Base-by-base conservation (phyloP, 2,329 filamentous ascomycete genomes). In the Verticillium isaacii region DNA sequence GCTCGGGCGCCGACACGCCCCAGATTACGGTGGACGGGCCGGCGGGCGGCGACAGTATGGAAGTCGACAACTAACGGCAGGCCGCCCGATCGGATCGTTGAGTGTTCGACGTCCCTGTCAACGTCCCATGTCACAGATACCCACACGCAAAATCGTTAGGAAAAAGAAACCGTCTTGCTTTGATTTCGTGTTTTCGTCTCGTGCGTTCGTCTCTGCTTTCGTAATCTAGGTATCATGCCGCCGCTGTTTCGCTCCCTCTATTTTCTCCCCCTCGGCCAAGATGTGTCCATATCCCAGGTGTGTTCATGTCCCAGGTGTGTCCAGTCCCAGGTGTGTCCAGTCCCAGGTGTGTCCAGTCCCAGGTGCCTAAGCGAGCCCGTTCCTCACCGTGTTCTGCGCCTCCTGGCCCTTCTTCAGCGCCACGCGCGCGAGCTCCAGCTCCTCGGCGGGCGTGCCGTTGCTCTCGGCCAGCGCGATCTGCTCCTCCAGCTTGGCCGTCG, bases 401-500 rank as follows among this genome's bases (percentile, higher is more conserved):
- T 71, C 75, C 74, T 83, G 82, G 19, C 80, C 85, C 66, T 81
- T 73, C 58, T 73, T 75, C 64, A 88, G 70, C 11, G 80, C 80
- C 64, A 83, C 79, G 71, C 81, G 83, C 2, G 87, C 87, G 67
- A 80, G 80, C 57, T 78, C 73, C 57, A 89, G 67, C 72, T 89
- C 84, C 17, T 78, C 80, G 29, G 77, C 70, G 0, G 74, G 71
- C 1, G 72, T 78, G 14, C 75, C 79, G 60, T 77, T 78, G 66
- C 79, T 78, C 68, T 81, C 85, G 32, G 77, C 76, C n/a, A 85
- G 78, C 68, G 93, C 91, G 68, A 97, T 80, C 74, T 92, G 83
- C 67, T 89, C 85, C 77, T 96, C 87, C 57, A 97, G 80, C 71
- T 88, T 91, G 62, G 84, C 80, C 50, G 93, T 79, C 1, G 92